Evolutionary conservation across 495 filamentous ascomycete species (phyloP).

Genomic region (Trypethelium eluteriae): DNA sequence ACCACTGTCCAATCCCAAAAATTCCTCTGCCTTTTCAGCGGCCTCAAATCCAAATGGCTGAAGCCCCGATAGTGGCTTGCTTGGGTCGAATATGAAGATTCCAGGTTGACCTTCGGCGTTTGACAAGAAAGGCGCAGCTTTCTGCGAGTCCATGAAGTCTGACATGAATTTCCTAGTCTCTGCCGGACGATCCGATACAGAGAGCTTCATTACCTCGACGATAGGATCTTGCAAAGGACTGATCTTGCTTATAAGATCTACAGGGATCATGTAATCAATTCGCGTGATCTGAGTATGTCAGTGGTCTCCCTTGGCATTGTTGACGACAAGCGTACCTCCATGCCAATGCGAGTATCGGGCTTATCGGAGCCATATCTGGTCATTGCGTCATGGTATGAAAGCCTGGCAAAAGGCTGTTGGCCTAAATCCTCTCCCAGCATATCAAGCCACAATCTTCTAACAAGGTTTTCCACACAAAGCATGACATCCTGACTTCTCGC

Average conservation of each 20-base stretch:
- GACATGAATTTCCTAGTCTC: slow-evolving; percentile 53
- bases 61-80: slow-evolving; percentile 64
- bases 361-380: slow-evolving; percentile 77
- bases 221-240: slow-evolving; percentile 53
- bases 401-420: slow-evolving; percentile 43
- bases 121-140: slow-evolving; percentile 49
- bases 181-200: slow-evolving; percentile 38
- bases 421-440: slow-evolving; percentile 29
- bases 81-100: slow-evolving; percentile 63
- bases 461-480: slow-evolving; percentile 54
- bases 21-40: slow-evolving; percentile 49
- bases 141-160: slow-evolving; percentile 60
- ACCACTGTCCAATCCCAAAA: slow-evolving; percentile 53
- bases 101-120: slow-evolving; percentile 67
- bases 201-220: slow-evolving; percentile 65
- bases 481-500: slow-evolving; percentile 68
- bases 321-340: slow-evolving; percentile 38
- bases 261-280: slow-evolving; percentile 55
- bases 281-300: slow-evolving; percentile 47
- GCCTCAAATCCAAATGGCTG: slow-evolving; percentile 67
- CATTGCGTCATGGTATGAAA: slow-evolving; percentile 77
- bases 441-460: slow-evolving; percentile 49
- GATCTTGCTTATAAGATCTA: slow-evolving; percentile 65
- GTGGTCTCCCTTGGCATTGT: slow-evolving; percentile 20
- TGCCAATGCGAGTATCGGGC: slow-evolving; percentile 67